phyloP scores from a whole-genome alignment of 768 basidiomycete species.

The Pulveroboletus ravenelii region DNA sequence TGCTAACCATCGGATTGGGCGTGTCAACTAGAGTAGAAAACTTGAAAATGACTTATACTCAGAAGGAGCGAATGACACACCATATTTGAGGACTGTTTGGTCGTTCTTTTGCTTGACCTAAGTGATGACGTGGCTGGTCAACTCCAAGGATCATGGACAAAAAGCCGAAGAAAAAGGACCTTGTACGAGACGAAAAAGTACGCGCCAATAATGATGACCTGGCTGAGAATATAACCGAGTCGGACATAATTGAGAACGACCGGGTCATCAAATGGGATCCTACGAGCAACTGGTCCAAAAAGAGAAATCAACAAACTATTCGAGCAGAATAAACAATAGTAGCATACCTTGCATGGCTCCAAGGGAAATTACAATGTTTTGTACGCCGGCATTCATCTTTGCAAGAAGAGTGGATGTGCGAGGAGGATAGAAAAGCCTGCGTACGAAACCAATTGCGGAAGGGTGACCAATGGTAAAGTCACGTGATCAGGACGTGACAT shows the following conservation, averaged over 20 bases:
- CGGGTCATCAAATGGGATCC: slow-evolving; percentile 88
- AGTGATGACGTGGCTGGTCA: slow-evolving; percentile 13
- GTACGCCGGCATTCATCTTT: slow-evolving; percentile 69
- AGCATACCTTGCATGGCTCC: slow-evolving; percentile 83
- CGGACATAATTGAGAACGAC: slow-evolving; percentile 77
- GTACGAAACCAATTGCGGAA: background rate
- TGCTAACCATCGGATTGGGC: slow-evolving; percentile 65
- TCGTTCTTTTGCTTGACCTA: slow-evolving; percentile 96
- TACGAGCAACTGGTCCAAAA: slow-evolving; percentile 67
- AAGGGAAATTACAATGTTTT: slow-evolving; percentile 86
- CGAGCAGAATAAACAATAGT: background rate
- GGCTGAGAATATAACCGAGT: slow-evolving; percentile 72
- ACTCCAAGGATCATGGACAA: background rate
- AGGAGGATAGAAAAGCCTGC: slow-evolving; percentile 7
- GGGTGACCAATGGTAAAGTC: slow-evolving; percentile 5
- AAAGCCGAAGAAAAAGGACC: slow-evolving; percentile 34
- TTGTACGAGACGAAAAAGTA: slow-evolving; percentile 80
- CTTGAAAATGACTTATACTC: background rate
- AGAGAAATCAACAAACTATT: background rate
- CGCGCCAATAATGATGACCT: slow-evolving; percentile 61
- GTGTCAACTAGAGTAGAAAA: slow-evolving; percentile 57
- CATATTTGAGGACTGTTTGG: slow-evolving; percentile 93
- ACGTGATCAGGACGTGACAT: slow-evolving; percentile 10
- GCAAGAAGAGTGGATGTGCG: slow-evolving; percentile 6
- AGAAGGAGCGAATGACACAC: slow-evolving; percentile 37